A percentile compares a stretch with the other conserved stretches of the same genome.
Conservation (phyloP, 1,284 basidiomycete genomes). For the Trametes versicolor region DNA sequence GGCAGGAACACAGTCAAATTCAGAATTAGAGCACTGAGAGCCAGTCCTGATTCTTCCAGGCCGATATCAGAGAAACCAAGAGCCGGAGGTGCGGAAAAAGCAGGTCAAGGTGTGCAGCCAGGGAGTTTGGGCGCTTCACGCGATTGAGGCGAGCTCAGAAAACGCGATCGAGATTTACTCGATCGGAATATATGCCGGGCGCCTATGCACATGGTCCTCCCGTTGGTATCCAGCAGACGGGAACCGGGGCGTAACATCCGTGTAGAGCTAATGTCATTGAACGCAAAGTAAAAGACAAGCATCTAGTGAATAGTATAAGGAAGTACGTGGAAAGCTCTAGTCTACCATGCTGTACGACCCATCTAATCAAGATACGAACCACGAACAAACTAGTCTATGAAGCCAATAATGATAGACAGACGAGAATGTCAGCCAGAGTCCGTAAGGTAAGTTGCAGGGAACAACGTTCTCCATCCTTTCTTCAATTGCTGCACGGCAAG, state of each 20-base stretch:
- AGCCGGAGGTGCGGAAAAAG: too few species aligned
- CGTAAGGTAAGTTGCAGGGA: constrained; percentile 33
- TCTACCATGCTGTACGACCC: constrained; percentile 26
- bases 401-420: constrained; percentile 32
- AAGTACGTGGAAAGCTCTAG: constrained; percentile 24
- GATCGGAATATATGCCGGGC: background rate
- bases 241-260: too few species aligned
- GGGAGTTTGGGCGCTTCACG: background rate
- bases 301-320: background rate
- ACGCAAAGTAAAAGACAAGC: too few species aligned
- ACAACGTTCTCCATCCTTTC: constrained; percentile 57
- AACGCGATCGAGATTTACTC: background rate
- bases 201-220: too few species aligned
- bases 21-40: background rate
- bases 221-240: too few species aligned
- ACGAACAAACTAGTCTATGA: constrained; percentile 10
- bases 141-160: background rate
- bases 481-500: constrained; percentile 68
- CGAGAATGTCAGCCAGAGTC: constrained; percentile 18
- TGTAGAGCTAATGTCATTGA: too few species aligned
- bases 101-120: background rate
- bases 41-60: too few species aligned
- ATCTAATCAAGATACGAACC: constrained; percentile 29
- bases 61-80: too few species aligned
- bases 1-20: background rate